Base-by-base conservation (phyloP, 176 grass and related monocot genomes). In the Ensete glaucum region DNA sequence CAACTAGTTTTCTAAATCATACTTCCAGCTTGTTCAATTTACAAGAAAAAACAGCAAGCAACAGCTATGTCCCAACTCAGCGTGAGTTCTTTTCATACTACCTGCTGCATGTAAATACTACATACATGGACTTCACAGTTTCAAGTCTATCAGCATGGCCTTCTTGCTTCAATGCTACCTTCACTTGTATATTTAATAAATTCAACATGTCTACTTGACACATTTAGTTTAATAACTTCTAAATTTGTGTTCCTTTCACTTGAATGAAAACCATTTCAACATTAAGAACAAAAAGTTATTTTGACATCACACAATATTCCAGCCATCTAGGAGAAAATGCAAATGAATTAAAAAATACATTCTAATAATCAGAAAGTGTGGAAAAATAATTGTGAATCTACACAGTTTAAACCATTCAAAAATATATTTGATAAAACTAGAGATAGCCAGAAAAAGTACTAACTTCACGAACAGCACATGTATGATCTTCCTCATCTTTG, bases 401-500 rank as follows among this genome's bases (percentile, higher is more conserved):
- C 34, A 43, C 34, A 43, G 4, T 2, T 16, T 19, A 73, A 54
- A 73, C n/a, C 15, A 24, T 25, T 2, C 22, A 25, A 21, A 25
- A 73, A 22, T 14, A 54, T 6, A 11, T 15, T 56, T 27, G 17
- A 34, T 27, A 15, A 77, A 52, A 52, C n/a, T 24, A n/a, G 23
- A 63, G 48, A 73, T 64, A 51, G 8, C 34, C 3, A 52, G 77
- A 13, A 6, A 59, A 64, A 64, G 43, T 12, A 76, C 69, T 87
- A 89, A 98, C 94, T 82, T 98, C 94, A 83, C 94, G 83, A 85
- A 90, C 87, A 64, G 90, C 94, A 83, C 90, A 92, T 19, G 85
- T 88, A 73, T 92, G 88, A 73, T 93, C 94, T 85, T 98, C 88
- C 80, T 98, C 94, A 74, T 98, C 90, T 85, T 98, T 93, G 73